These are phyloP conservation scores for Claviceps sp. DNA, from an alignment of 2,329 filamentous ascomycete species.

Conservation along the genomic window DNA sequence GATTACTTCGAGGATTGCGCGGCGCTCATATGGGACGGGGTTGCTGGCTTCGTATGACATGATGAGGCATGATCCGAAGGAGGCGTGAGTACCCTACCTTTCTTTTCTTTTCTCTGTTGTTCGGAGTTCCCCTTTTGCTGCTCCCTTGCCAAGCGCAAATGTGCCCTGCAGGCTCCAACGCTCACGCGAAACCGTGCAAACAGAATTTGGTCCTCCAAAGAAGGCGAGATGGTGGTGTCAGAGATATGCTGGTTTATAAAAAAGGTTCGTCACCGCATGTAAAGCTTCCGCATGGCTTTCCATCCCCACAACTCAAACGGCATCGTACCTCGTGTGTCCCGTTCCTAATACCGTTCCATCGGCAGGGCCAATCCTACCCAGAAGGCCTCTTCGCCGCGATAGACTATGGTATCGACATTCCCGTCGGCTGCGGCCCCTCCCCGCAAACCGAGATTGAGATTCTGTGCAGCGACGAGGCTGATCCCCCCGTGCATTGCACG, in stretches of 20 bases:
- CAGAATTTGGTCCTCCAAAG: constrained; percentile 26
- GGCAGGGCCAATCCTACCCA: constrained; percentile 24
- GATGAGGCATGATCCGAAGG: constrained; percentile 21
- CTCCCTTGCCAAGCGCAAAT: not conserved
- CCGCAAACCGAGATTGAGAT: constrained; percentile 26
- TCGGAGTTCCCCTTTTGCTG: no score
- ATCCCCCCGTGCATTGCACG: constrained; percentile 19
- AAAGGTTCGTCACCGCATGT: constrained; percentile 14
- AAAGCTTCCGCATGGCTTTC: not conserved
- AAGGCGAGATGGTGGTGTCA: constrained; percentile 21
- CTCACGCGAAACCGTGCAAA: constrained; percentile 2
- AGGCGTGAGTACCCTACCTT: constrained; percentile 17
- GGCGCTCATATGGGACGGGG: constrained; percentile 24
- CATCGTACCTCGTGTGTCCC: no score
- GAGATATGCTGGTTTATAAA: constrained; percentile 28
- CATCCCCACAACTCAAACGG: no score
- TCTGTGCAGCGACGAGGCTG: constrained; percentile 19
- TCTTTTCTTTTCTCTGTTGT: constrained; percentile 1
- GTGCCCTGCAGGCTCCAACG: not conserved
- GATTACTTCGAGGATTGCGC: constrained; percentile 22
- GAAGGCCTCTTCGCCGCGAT: constrained; percentile 22
- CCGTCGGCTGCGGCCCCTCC: constrained; percentile 19
- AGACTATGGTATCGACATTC: constrained; percentile 25
- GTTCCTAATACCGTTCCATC: not conserved
- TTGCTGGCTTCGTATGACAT: constrained; percentile 22